Evolutionary conservation across 371 early-diverging fungal species (phyloP).

Genomic region (Funneliformis caledonium): DNA sequence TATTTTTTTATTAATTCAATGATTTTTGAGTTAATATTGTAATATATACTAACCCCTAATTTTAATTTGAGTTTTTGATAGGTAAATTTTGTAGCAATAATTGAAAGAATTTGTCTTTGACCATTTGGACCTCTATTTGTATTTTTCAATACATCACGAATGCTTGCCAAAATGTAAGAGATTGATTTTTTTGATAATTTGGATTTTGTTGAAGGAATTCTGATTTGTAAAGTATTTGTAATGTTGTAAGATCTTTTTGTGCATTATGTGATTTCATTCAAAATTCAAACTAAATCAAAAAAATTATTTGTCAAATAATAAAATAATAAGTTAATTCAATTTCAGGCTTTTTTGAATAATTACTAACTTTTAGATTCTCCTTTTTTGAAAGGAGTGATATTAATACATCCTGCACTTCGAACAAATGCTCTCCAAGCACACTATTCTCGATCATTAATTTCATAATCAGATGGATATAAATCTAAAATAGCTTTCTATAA

Average conservation of each 20-base stretch:
- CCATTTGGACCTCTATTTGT: slow-evolving; percentile 17
- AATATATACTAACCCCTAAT: background rate
- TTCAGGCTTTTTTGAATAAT: background rate
- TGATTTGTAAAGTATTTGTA: background rate
- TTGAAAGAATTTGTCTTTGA: slow-evolving; percentile 16
- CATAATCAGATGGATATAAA: too few relatives aligned
- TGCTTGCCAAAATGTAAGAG: background rate
- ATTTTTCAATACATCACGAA: background rate
- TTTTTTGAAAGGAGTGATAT: too few relatives aligned
- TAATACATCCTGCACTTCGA: too few relatives aligned
- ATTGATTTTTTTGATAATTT: background rate
- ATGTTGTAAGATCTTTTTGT: background rate
- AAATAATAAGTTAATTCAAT: background rate
- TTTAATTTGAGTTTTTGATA: background rate
- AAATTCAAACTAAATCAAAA: slow-evolving; percentile 25
- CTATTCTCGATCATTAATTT: too few relatives aligned
- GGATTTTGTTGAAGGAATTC: background rate
- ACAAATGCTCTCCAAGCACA: too few relatives aligned
- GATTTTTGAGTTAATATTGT: background rate
- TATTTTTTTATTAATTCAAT: background rate
- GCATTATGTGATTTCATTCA: background rate
- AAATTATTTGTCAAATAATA: slow-evolving; percentile 1
- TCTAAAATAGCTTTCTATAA: too few relatives aligned
- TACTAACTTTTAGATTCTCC: too few relatives aligned
- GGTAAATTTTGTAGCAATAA: slow-evolving; percentile 12